Conservation (phyloP, 2,329 filamentous ascomycete genomes). For the Tolypocladium ovalisporum region DNA sequence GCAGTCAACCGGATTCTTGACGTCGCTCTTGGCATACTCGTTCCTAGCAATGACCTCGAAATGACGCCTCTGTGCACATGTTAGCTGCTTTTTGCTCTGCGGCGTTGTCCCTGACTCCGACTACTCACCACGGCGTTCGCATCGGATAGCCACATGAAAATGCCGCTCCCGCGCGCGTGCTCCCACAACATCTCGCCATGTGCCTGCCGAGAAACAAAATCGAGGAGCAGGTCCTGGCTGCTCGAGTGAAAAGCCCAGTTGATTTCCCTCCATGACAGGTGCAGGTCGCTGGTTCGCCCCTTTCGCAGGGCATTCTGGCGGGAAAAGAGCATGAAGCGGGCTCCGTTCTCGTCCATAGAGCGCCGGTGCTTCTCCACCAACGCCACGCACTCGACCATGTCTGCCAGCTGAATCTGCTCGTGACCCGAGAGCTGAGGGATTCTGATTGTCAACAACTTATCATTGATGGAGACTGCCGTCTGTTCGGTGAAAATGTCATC, state of each 20-base stretch:
- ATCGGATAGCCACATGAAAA: constrained; percentile 93
- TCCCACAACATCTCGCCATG: constrained; percentile 75
- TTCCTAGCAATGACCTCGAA: constrained; percentile 88
- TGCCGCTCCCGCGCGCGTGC: constrained; percentile 71
- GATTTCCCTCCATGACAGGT: constrained; percentile 69
- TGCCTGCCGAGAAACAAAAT: constrained; percentile 72
- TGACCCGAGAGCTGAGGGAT: constrained; percentile 72
- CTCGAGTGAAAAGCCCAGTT: constrained; percentile 76
- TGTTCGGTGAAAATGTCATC: constrained; percentile 60
- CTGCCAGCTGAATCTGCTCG: constrained; percentile 75
- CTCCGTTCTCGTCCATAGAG: constrained; percentile 84
- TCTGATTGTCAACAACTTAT: constrained; percentile 63
- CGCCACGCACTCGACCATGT: constrained; percentile 75
- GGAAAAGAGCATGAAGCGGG: constrained; percentile 80
- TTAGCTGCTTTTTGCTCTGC: constrained; percentile 1
- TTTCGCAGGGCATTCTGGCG: constrained; percentile 66
- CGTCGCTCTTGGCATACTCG: constrained; percentile 80
- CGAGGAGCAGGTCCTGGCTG: constrained; percentile 80
- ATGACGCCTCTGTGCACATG: constrained; percentile 37
- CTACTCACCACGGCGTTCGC: constrained; percentile 57
- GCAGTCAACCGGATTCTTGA: constrained; percentile 85
- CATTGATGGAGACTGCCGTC: constrained; percentile 58
- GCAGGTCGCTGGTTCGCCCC: constrained; percentile 50
- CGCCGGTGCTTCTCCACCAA: constrained; percentile 77
- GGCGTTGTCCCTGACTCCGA: too few relatives aligned